Conservation (phyloP, 2,329 filamentous ascomycete species). For the Aspergillus sp. region DNA sequence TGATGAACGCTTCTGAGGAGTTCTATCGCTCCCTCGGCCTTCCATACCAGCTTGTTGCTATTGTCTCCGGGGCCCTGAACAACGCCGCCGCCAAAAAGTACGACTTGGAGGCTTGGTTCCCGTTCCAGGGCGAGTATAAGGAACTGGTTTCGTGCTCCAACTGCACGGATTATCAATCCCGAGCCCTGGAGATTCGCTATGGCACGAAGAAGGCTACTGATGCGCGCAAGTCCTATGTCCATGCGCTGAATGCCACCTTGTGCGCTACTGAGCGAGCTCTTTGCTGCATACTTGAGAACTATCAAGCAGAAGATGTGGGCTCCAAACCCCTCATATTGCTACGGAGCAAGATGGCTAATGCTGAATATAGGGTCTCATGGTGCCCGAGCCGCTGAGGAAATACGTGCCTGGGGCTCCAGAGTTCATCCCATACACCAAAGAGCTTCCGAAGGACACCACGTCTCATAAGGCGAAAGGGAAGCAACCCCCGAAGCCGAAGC, state of each 20-base stretch:
- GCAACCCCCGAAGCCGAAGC: constrained; percentile 17
- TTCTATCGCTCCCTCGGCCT: constrained; percentile 87
- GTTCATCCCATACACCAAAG: constrained; percentile 81
- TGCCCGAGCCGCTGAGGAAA: constrained; percentile 75
- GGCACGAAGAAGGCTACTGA: constrained; percentile 80
- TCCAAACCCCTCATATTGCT: neutral
- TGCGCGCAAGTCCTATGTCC: constrained; percentile 83
- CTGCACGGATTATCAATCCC: constrained; percentile 94
- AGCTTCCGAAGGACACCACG: constrained; percentile 66
- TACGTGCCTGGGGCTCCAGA: constrained; percentile 85
- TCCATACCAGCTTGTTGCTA: constrained; percentile 84
- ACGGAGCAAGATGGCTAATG: constrained; percentile 10
- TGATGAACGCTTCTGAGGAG: constrained; percentile 84
- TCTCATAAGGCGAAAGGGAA: constrained; percentile 47
- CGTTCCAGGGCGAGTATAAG: constrained; percentile 95
- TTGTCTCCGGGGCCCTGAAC: constrained; percentile 93
- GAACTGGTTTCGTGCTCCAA: constrained; percentile 96
- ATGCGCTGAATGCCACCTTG: constrained; percentile 81
- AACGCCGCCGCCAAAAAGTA: constrained; percentile 86
- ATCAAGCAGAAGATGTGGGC: constrained; percentile 74
- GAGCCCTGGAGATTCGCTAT: constrained; percentile 85
- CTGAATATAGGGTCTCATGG: constrained; percentile 54
- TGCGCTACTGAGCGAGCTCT: constrained; percentile 86
- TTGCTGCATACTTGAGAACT: constrained; percentile 94
- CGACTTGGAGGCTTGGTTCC: constrained; percentile 94